Conservation (phyloP, 2,329 filamentous ascomycete species). For the Torrubiellomyces zombiae region DNA sequence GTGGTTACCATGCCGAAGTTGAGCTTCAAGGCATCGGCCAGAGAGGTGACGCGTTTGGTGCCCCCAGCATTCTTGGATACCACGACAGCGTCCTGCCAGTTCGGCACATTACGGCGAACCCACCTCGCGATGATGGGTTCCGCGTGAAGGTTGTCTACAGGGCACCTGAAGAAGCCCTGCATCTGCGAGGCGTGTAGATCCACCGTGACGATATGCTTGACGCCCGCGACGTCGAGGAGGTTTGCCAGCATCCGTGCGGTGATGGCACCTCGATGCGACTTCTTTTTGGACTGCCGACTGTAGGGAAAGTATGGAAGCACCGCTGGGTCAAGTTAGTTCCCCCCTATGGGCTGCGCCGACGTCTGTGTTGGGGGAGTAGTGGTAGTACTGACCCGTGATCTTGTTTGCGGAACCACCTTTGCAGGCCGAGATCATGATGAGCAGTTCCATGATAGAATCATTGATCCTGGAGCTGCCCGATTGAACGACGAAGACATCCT, state of each 20-base stretch:
- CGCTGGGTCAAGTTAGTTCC: constrained; percentile 29
- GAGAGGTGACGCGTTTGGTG: constrained; percentile 88
- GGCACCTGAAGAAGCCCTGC: constrained; percentile 97
- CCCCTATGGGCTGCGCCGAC: constrained; percentile 2
- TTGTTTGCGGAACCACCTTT: constrained; percentile 95
- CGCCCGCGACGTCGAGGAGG: constrained; percentile 78
- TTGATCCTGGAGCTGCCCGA: constrained; percentile 94
- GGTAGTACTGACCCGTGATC: constrained; percentile 58
- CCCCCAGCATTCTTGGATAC: constrained; percentile 97
- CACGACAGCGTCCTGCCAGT: constrained; percentile 84
- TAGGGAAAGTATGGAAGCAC: constrained; percentile 97
- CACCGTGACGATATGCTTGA: constrained; percentile 94
- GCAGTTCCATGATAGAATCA: constrained; percentile 95
- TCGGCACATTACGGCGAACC: constrained; percentile 76
- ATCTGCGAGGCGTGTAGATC: constrained; percentile 96
- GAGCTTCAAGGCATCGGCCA: constrained; percentile 89
- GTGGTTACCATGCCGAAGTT: constrained; percentile 96
- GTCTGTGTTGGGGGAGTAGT: not conserved
- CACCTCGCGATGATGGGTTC: constrained; percentile 90
- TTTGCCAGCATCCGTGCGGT: constrained; percentile 96
- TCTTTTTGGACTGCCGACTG: constrained; percentile 97
- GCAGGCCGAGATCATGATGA: constrained; percentile 98
- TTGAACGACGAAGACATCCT: constrained; percentile 98
- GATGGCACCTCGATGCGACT: constrained; percentile 88
- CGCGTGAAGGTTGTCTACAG: constrained; percentile 92